Evolutionary conservation across 2,329 filamentous ascomycete species (phyloP), one percentile per base, ranked within the genome.

Genomic region (Neonectria faginata): DNA sequence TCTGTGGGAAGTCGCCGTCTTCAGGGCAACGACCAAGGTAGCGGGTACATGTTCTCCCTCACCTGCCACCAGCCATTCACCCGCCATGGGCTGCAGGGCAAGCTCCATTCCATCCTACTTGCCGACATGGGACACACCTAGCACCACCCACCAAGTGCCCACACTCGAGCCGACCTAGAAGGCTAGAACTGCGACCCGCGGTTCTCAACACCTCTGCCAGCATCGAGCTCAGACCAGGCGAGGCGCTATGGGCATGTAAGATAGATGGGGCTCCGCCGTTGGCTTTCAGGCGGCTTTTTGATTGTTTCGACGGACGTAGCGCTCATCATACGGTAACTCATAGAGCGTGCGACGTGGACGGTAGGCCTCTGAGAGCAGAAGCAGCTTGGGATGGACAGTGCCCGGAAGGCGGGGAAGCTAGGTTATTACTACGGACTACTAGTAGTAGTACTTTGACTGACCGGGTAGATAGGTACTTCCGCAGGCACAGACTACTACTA

Each of bases 71-170:
- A 36, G 25, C 16, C 27, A 27, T 29, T 29, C 45, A 31, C 25
- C 47, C 39, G 16, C 51, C 52, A 39, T n/a, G 36, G 36, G 12
- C 36, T 39, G 36, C 36, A 39, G 36, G 36, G 36, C 36, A 36
- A 58, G 51, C 65, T 64, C 47, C 55, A 71, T 60, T 44, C 33
- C 52, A 65, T 63, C 57, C 60, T 57, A 66, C 67, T 64, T 67
- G 57, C 51, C 60, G 55, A 64, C 56, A 64, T 65, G 63, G 57
- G 48, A 57, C 54, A 44, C 54, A 57, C 25, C n/a, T 16, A 55
- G 10, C 39, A 20, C 33, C 36, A 44, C 51, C 56, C 56, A 67
- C 33, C 57, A 61, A 14, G 33, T 36, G 33, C 62, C 56, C 53
- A 31, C 27, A 50, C 25, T 57, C 47, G 50, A 20, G 33, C 36